Conservation (phyloP, 2,329 filamentous ascomycete genomes). For the Aspergillus sp. region DNA sequence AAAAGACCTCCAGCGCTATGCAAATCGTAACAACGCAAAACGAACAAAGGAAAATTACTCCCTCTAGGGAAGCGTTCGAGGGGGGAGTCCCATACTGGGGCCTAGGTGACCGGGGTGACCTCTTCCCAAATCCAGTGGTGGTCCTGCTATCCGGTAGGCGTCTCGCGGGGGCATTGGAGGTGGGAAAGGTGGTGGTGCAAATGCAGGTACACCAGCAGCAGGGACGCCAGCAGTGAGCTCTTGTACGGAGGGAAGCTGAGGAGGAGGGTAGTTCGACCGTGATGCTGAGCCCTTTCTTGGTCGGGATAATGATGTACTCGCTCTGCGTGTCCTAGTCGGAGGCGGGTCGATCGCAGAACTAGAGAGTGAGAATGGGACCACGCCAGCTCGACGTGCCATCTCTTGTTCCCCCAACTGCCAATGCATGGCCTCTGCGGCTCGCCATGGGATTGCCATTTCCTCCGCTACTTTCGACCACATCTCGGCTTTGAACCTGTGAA, state of each 20-base stretch:
- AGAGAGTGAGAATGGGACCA: slow-evolving; percentile 76
- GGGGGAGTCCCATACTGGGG: slow-evolving; percentile 33
- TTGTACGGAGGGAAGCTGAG: slow-evolving; percentile 46
- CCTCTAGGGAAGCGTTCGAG: slow-evolving; percentile 36
- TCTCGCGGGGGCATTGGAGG: slow-evolving; percentile 36
- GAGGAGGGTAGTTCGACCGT: slow-evolving; percentile 34
- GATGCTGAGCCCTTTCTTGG: slow-evolving; percentile 41
- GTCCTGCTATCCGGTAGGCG: slow-evolving; percentile 33
- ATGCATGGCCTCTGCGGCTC: slow-evolving; percentile 95
- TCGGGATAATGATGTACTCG: slow-evolving; percentile 40
- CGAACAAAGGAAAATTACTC: slow-evolving; percentile 13
- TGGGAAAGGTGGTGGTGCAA: slow-evolving; percentile 38
- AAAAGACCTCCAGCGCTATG: slow-evolving; percentile 40
- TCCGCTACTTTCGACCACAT: slow-evolving; percentile 97
- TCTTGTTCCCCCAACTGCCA: slow-evolving; percentile 93
- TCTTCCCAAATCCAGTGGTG: slow-evolving; percentile 29
- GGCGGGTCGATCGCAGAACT: slow-evolving; percentile 55
- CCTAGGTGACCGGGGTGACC: slow-evolving; percentile 32
- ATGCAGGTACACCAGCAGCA: slow-evolving; percentile 47
- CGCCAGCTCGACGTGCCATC: slow-evolving; percentile 89
- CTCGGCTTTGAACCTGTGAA: slow-evolving; percentile 82
- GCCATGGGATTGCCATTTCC: slow-evolving; percentile 93
- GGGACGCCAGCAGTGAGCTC: slow-evolving; percentile 49
- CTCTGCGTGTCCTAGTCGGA: slow-evolving; percentile 34
- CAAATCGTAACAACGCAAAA: slow-evolving; percentile 35